Evolutionary conservation across 164 flowering plant genomes (phyloP).

Genomic region (Umbellularia californica): DNA sequence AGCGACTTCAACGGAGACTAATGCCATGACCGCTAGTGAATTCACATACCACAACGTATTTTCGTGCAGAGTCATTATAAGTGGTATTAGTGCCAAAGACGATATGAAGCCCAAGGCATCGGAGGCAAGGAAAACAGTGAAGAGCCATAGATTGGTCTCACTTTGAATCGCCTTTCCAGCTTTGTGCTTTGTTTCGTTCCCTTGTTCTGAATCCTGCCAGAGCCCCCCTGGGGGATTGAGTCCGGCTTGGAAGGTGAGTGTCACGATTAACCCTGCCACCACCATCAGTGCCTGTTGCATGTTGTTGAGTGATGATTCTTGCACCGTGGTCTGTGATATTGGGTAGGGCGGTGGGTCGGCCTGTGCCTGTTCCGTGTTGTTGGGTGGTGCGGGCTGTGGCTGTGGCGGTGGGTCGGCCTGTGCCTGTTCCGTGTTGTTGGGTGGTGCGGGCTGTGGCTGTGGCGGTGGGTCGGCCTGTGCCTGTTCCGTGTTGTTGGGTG

Average conservation of each 20-base stretch:
- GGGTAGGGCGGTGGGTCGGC: not conserved
- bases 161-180: not conserved
- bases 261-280: not conserved
- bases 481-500: too few species aligned
- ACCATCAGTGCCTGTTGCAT: not conserved
- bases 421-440: too few species aligned
- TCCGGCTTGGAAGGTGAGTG: slow-evolving; percentile 6
- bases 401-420: too few species aligned
- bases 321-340: not conserved
- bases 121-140: not conserved
- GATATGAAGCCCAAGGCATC: not conserved
- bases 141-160: not conserved
- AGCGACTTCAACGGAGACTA: not conserved
- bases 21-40: not conserved
- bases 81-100: not conserved
- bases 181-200: too few species aligned
- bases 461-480: too few species aligned
- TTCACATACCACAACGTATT: not conserved
- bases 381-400: too few species aligned
- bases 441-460: too few species aligned
- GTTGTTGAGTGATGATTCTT: too few species aligned
- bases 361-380: too few species aligned
- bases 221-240: slow-evolving; percentile 6
- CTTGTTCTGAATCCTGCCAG: not conserved
- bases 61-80: not conserved